phyloP scores from a whole-genome alignment of 1,284 basidiomycete species.

The Cronartium ribicola region DNA sequence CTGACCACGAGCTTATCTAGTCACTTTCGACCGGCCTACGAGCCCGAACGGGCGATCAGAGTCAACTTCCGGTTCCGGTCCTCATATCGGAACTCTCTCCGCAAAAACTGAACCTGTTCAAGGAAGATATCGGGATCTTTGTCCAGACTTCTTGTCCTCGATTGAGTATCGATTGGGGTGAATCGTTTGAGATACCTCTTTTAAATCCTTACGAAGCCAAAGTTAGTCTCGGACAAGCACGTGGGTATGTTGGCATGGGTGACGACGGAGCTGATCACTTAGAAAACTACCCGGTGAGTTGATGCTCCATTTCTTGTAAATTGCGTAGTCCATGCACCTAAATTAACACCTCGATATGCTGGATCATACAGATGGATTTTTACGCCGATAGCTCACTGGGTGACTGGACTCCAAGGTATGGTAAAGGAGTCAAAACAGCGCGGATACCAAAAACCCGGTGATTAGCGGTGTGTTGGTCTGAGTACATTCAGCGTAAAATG shows the following conservation, averaged over 20 bases:
- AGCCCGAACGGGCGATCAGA: slow-evolving; percentile 28
- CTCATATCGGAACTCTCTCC: slow-evolving; percentile 94
- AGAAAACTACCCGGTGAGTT: slow-evolving; percentile 24
- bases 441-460: not conserved
- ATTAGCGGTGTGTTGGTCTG: not conserved
- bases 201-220: slow-evolving; percentile 91
- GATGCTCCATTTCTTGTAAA: not conserved
- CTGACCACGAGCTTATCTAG: slow-evolving; percentile 52
- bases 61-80: slow-evolving; percentile 71
- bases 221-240: slow-evolving; percentile 71
- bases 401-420: slow-evolving; percentile 35
- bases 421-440: not conserved
- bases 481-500: too few species aligned
- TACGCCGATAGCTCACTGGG: slow-evolving; percentile 35
- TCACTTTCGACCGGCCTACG: slow-evolving; percentile 60
- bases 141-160: slow-evolving; percentile 94
- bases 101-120: slow-evolving; percentile 80
- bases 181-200: slow-evolving; percentile 74
- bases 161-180: slow-evolving; percentile 86
- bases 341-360: not conserved
- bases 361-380: slow-evolving; percentile 24
- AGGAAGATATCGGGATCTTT: slow-evolving; percentile 71
- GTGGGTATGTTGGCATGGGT: slow-evolving; percentile 58
- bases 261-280: slow-evolving; percentile 52
- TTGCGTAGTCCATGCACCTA: not conserved